Percentiles rank a stretch among this genome's conserved stretches.
phyloP scores from a whole-genome alignment of 768 basidiomycete genomes.

The Hericium rajendrae region DNA sequence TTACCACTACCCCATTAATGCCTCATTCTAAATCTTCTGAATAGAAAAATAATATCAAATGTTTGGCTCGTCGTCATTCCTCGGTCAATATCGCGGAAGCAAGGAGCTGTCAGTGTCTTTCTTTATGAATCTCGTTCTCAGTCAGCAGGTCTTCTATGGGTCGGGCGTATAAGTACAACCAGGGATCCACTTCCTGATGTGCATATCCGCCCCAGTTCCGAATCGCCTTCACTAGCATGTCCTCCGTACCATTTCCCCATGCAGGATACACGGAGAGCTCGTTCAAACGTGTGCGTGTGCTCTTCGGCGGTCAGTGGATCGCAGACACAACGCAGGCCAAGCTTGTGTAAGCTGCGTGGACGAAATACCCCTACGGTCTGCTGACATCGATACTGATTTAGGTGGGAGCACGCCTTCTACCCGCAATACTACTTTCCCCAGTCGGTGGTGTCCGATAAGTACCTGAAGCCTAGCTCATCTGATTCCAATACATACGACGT shows the following conservation, averaged over 20 bases:
- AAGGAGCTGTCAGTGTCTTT: no score
- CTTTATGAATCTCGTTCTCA: no score
- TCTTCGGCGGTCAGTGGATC: constrained; percentile 36
- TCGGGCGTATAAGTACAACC: no score
- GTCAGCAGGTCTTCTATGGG: no score
- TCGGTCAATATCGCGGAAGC: no score
- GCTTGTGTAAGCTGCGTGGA: constrained; percentile 39
- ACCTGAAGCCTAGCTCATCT: constrained; percentile 24
- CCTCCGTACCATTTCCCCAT: constrained; percentile 5
- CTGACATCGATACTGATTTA: constrained; percentile 13
- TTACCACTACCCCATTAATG: constrained; percentile 56
- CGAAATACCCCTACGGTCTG: neutral
- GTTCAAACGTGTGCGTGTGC: constrained; percentile 41
- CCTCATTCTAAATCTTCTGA: neutral
- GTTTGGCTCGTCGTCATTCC: neutral
- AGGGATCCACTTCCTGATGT: no score
- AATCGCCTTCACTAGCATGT: neutral
- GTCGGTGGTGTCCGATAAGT: constrained; percentile 35
- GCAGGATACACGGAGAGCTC: constrained; percentile 33
- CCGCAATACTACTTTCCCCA: constrained; percentile 46
- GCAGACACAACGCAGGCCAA: constrained; percentile 49
- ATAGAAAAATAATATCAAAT: neutral
- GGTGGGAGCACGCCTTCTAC: constrained; percentile 48
- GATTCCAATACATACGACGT: constrained; percentile 36
- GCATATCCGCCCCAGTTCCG: no score